These are phyloP conservation scores for Colletotrichum falcatum DNA, from an alignment of 2,329 filamentous ascomycete genomes.

Conservation along the genomic window DNA sequence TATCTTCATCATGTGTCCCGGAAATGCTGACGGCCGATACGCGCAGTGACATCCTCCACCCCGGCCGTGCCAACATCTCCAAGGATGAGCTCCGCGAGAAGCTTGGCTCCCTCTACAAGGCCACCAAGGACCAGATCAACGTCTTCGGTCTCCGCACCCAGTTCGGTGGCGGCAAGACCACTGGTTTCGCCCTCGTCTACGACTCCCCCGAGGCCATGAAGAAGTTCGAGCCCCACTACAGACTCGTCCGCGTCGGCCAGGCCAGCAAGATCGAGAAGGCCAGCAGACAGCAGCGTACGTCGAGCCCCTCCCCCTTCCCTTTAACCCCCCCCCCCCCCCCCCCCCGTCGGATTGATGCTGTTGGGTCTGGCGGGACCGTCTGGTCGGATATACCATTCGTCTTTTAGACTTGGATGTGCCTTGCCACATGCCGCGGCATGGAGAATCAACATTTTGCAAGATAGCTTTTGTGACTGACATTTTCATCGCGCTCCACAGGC, in stretches of 20 bases:
- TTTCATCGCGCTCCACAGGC: slow-evolving; percentile 70
- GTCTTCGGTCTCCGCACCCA: slow-evolving; percentile 99
- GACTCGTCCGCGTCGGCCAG: slow-evolving; percentile 92
- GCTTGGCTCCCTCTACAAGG: slow-evolving; percentile 97
- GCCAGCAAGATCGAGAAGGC: slow-evolving; percentile 97
- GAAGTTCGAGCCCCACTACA: slow-evolving; percentile 99
- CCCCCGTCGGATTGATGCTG: background rate
- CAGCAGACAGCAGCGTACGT: slow-evolving; percentile 99
- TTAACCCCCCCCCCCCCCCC: background rate
- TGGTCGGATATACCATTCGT: slow-evolving; percentile 1
- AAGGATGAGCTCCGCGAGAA: slow-evolving; percentile 98
- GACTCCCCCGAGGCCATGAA: slow-evolving; percentile 98
- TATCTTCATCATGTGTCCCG: background rate
- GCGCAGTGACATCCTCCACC: slow-evolving; percentile 97
- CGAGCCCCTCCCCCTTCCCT: slow-evolving; percentile 36
- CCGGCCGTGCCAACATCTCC: slow-evolving; percentile 97
- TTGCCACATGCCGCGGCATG: slow-evolving; percentile 43
- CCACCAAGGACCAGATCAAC: slow-evolving; percentile 95
- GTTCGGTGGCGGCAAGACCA: slow-evolving; percentile 99
- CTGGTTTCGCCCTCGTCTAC: slow-evolving; percentile 98
- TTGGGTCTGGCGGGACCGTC: background rate
- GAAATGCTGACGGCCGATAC: slow-evolving; percentile 31
- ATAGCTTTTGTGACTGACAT: slow-evolving; percentile 42
- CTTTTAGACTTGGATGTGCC: slow-evolving; percentile 32
- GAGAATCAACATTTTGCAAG: background rate